A percentile compares a stretch with the other conserved stretches of the same genome.
phyloP scores from a whole-genome alignment of 163 green algal genomes.

The Scenedesmus sp. region DNA sequence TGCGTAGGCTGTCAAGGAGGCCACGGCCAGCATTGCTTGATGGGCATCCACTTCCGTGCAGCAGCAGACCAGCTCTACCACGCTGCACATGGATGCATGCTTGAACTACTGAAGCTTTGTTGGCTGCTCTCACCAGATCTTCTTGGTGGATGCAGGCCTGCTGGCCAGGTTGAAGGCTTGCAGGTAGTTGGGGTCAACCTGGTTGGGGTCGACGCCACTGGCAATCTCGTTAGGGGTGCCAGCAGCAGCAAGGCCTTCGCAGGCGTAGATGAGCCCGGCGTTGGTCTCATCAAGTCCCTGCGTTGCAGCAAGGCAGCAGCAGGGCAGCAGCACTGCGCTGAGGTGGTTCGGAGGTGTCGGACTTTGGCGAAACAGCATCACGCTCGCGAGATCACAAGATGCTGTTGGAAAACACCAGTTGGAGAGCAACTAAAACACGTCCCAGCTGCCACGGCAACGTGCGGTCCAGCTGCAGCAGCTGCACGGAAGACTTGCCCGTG shows the following conservation, averaged over 20 bases:
- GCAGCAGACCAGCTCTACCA: not conserved
- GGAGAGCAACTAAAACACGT: too few relatives aligned
- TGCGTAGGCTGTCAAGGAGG: too few relatives aligned
- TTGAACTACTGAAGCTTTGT: not conserved
- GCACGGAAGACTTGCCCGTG: not conserved
- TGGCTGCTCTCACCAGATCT: slow-evolving; percentile 4
- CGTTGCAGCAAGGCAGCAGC: not conserved
- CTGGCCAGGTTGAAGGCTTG: slow-evolving; percentile 25
- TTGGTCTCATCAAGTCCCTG: slow-evolving; percentile 27
- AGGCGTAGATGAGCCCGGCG: slow-evolving; percentile 11
- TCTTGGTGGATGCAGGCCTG: slow-evolving; percentile 16
- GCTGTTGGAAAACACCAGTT: too few relatives aligned
- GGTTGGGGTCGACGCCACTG: not conserved
- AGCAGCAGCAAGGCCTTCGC: slow-evolving; percentile 6
- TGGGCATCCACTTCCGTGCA: not conserved
- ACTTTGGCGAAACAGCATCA: not conserved
- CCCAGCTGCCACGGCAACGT: too few relatives aligned
- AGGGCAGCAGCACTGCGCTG: not conserved
- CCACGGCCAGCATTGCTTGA: too few relatives aligned
- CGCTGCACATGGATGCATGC: too few relatives aligned
- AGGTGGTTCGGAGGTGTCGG: not conserved
- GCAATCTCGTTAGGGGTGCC: slow-evolving; percentile 16
- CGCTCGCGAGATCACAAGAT: not conserved
- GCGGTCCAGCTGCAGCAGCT: not conserved
- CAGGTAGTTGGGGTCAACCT: not conserved